Base-by-base conservation (phyloP, 805 yeast species). In the Jamesozyma spencerorum region DNA sequence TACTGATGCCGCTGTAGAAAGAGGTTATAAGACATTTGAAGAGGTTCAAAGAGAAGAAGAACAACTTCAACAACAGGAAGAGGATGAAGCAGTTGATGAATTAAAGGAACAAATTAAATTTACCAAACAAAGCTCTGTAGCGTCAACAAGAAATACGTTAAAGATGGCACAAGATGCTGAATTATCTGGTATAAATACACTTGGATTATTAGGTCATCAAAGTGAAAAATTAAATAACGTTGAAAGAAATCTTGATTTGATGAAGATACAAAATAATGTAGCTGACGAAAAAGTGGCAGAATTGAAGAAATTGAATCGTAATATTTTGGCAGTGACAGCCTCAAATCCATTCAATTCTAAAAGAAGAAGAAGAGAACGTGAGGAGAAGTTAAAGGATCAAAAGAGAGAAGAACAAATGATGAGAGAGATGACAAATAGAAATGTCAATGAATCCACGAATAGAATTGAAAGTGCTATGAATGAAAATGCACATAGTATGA, bases 191-290 rank as follows among this genome's bases (percentile, higher is more conserved):
- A 68, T 79, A 47, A 88, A 90, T 57, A 82, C 97, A 0, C 63
- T 90, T 47, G 97, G 96, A 22, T 77, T 85, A 77, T 71, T 92
- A 37, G 98, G 98, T 19, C 75, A 88, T n/a, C 97, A 92, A 62
- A 79, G 92, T 42, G 96, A 87, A 57, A 71, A 85, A 37, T 68
- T 92, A 47, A 84, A 81, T 59, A 77, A 76, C 53, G 79, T 88
- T 17, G 96, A 92, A 57, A 75, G 76, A 48, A 80, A 80, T 48
- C 66, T 90, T 49, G 75, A 83, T 40, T 65, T 84, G 40, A 85
- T 94, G 39, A 82, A 79, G 43, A 80, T 85, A 3, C 95, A 87
- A 58, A 84, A 85, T 43, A 69, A 78, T 50, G 74, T 84, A 40
- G 94, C 94, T 4, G 87, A 82, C 47, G 85, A 79, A 32, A 84